Conservation (phyloP, 2,329 filamentous ascomycete genomes). For the Orbilia ellipsospora region DNA sequence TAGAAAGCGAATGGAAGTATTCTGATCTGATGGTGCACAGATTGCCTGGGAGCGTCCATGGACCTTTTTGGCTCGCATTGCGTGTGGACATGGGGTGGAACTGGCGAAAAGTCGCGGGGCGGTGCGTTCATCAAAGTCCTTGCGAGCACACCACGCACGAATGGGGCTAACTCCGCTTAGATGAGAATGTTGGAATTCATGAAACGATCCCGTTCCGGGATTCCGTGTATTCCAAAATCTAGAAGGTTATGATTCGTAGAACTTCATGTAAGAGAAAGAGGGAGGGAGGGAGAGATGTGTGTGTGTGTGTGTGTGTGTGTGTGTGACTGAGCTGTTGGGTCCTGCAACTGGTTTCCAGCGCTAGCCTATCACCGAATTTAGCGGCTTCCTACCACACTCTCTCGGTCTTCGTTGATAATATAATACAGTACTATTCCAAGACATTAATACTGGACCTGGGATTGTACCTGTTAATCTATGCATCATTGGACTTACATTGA, state of each 20-base stretch:
- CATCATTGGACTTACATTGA: background rate
- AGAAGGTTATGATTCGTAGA: conserved; percentile 11
- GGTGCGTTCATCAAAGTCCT: background rate
- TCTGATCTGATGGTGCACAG: conserved; percentile 11
- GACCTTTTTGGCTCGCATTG: conserved; percentile 30
- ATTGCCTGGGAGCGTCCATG: background rate
- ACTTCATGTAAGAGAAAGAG: conserved; percentile 2
- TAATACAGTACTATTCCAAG: background rate
- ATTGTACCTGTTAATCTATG: conserved; percentile 4
- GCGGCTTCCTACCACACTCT: conserved; percentile 20
- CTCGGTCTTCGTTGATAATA: background rate
- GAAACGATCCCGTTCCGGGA: conserved; percentile 49
- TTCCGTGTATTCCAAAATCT: conserved; percentile 44
- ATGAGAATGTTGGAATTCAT: conserved; percentile 19
- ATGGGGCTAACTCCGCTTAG: conserved; percentile 19
- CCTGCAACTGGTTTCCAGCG: background rate
- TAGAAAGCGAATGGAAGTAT: conserved; percentile 50
- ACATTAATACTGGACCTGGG: conserved; percentile 1
- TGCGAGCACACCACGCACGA: background rate
- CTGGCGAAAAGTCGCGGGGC: background rate
- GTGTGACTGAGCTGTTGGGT: conserved; percentile 2
- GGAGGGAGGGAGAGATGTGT: too few species aligned
- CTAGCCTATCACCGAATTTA: too few species aligned
- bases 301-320: conserved; percentile 4
- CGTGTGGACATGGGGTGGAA: conserved; percentile 29